These are phyloP conservation scores for Lolium multiflorum DNA, from an alignment of 176 grass and related monocot genomes.

Conservation along the genomic window DNA sequence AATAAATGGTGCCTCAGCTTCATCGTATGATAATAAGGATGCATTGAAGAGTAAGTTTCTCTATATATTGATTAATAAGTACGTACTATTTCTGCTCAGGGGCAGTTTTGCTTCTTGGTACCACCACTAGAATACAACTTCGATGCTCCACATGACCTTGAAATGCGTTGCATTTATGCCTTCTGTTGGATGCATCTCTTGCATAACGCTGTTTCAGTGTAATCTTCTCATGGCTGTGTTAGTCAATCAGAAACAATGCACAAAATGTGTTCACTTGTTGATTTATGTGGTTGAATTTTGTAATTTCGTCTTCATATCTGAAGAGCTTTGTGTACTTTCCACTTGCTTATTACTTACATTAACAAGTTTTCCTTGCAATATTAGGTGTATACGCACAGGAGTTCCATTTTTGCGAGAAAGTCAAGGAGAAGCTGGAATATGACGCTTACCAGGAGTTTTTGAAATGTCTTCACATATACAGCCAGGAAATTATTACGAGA, in stretches of 20 bases:
- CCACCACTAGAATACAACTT: constrained; percentile 5
- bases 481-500: constrained; percentile 95
- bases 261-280: constrained; percentile 25
- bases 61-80: background rate
- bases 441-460: constrained; percentile 98
- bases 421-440: constrained; percentile 95
- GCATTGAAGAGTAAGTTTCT: constrained; percentile 87
- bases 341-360: constrained; percentile 25
- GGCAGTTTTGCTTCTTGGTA: background rate
- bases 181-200: background rate
- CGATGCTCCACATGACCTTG: background rate
- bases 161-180: background rate
- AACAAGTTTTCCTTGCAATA: constrained; percentile 36
- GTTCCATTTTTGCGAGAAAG: constrained; percentile 90
- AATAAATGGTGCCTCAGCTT: constrained; percentile 49
- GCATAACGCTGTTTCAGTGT: background rate
- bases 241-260: constrained; percentile 29
- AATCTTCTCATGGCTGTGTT: background rate
- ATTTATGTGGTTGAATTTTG: constrained; percentile 24
- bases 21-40: constrained; percentile 89
- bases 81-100: background rate
- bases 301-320: background rate
- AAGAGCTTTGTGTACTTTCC: constrained; percentile 16
- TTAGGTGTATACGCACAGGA: constrained; percentile 87
- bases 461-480: constrained; percentile 99